Percentiles rank a stretch among this genome's conserved stretches.
phyloP scores from a whole-genome alignment of 257 asterid genomes.

The Penstemon eatonii region DNA sequence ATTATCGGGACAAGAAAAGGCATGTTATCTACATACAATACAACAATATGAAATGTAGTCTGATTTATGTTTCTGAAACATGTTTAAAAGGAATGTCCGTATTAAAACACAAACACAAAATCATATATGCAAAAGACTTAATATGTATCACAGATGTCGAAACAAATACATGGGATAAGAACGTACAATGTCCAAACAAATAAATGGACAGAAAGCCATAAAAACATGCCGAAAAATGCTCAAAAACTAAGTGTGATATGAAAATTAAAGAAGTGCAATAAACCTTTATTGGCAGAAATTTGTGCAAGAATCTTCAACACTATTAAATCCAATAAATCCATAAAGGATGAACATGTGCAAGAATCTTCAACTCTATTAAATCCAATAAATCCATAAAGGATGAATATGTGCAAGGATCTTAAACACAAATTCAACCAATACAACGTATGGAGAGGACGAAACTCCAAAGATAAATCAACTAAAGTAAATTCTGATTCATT shows the following conservation, averaged over 20 bases:
- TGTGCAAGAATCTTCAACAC: no score
- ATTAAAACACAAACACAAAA: neutral
- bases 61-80: neutral
- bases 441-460: no score
- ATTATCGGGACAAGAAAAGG: neutral
- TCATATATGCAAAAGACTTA: neutral
- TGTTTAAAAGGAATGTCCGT: neutral
- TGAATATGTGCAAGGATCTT: no score
- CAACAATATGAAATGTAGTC: neutral
- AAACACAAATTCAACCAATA: no score
- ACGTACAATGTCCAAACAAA: neutral
- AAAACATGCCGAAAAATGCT: neutral
- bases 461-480: no score
- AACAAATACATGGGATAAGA: neutral
- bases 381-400: no score
- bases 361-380: no score
- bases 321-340: no score
- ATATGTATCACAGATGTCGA: neutral
- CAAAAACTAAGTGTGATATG: neutral
- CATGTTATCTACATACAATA: neutral
- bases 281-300: no score
- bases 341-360: no score
- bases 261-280: no score
- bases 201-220: neutral
- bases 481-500: no score